Conservation (phyloP, 495 filamentous ascomycete species). For the Podospora fimiseda region DNA sequence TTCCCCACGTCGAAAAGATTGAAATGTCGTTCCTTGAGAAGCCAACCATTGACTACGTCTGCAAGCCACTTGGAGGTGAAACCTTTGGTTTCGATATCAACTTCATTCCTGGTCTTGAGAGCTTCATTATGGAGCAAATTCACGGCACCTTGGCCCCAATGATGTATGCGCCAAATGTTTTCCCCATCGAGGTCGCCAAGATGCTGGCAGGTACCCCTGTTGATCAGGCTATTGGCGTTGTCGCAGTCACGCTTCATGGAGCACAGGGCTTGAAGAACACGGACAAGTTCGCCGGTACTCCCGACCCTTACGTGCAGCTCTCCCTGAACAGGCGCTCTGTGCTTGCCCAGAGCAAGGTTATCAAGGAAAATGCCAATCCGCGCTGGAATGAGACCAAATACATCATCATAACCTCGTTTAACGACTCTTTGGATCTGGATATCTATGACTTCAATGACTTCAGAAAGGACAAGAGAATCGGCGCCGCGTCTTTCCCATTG, state of each 20-base stretch:
- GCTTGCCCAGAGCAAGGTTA: slow-evolving; percentile 81
- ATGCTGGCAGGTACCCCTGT: slow-evolving; percentile 93
- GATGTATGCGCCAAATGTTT: slow-evolving; percentile 96
- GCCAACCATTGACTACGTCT: slow-evolving; percentile 83
- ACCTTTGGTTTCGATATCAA: slow-evolving; percentile 97
- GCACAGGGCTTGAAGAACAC: slow-evolving; percentile 89
- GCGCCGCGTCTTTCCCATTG: slow-evolving; percentile 73
- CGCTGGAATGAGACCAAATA: slow-evolving; percentile 96
- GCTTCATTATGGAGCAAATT: slow-evolving; percentile 92
- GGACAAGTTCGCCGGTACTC: slow-evolving; percentile 87
- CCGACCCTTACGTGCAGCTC: slow-evolving; percentile 86
- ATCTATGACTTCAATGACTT: slow-evolving; percentile 92
- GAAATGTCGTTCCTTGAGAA: slow-evolving; percentile 80
- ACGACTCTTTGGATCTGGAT: slow-evolving; percentile 74
- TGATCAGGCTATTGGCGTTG: slow-evolving; percentile 90
- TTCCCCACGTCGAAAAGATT: slow-evolving; percentile 88
- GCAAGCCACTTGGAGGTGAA: slow-evolving; percentile 95
- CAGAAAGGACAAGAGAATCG: slow-evolving; percentile 94
- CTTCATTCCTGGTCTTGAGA: slow-evolving; percentile 90
- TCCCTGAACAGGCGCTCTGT: slow-evolving; percentile 74
- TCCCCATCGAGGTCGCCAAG: slow-evolving; percentile 97
- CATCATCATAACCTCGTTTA: slow-evolving; percentile 83
- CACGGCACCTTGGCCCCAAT: slow-evolving; percentile 88
- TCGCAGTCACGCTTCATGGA: slow-evolving; percentile 85
- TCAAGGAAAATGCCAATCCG: slow-evolving; percentile 78